Evolutionary conservation across 2,329 filamentous ascomycete species (phyloP).

Genomic region (Neurospora sp.): DNA sequence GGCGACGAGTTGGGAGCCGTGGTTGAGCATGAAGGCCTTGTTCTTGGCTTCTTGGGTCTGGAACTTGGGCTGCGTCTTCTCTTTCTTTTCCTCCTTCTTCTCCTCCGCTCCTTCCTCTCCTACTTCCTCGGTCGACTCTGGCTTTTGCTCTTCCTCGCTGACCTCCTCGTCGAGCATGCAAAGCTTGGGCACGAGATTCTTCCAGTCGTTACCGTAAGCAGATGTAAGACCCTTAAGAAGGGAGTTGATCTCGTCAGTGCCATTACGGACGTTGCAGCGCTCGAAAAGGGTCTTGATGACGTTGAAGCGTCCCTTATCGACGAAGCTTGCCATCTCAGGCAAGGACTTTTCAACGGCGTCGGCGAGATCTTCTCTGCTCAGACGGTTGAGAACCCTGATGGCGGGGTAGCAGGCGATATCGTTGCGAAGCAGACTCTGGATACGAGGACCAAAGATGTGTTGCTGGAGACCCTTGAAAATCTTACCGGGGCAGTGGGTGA

Average conservation of each 20-base stretch:
- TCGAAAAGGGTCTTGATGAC: conserved; percentile 78
- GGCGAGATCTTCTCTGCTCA: conserved; percentile 78
- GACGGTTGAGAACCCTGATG: conserved; percentile 68
- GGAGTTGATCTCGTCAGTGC: conserved; percentile 39
- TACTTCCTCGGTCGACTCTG: conserved; percentile 10
- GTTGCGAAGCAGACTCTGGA: conserved; percentile 75
- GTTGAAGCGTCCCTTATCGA: conserved; percentile 66
- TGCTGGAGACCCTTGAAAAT: conserved; percentile 82
- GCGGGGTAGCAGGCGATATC: conserved; percentile 85
- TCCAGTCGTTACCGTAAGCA: conserved; percentile 37
- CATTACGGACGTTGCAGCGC: conserved; percentile 60
- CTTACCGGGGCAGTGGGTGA: conserved; percentile 73
- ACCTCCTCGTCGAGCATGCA: conserved; percentile 34
- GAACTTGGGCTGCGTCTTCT: conserved; percentile 11
- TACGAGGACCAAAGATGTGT: conserved; percentile 68
- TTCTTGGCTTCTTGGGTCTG: conserved; percentile 40
- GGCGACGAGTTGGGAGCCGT: conserved; percentile 75
- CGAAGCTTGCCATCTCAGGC: conserved; percentile 61
- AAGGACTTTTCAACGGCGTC: conserved; percentile 62
- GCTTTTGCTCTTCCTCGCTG: conserved; percentile 18
- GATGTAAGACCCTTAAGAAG: conserved; percentile 39
- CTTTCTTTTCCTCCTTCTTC: conserved; percentile 15
- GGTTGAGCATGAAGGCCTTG: conserved; percentile 46
- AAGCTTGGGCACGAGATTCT: conserved; percentile 38
- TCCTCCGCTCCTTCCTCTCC: conserved; percentile 12